Base-by-base conservation (phyloP, 2,329 filamentous ascomycete species). In the Cercospora sojina region DNA sequence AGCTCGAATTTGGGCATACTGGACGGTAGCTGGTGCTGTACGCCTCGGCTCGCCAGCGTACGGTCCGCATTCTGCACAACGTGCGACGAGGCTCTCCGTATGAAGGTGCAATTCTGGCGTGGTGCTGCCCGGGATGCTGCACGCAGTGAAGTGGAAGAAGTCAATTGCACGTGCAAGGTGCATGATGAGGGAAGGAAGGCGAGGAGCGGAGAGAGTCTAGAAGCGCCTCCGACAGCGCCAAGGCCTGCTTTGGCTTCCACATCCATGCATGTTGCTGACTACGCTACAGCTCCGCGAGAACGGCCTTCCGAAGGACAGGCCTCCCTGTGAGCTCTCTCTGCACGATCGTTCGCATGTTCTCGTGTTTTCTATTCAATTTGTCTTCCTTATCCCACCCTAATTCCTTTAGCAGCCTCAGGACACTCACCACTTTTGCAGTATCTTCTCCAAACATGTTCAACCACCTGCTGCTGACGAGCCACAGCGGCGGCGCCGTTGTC, bases 401-500 rank as follows among this genome's bases (percentile, higher is more conserved):
- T 5, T 47, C 5, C 31, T 47, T 63, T 29, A 63, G 20, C 29
- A 43, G 20, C n/a, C 27, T 35, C n/a, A 63, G 27, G 20, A 63
- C 27, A 12, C 60, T 10, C 1, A 63, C 49, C 10, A 56, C 49
- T 18, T 56, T 29, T 9, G n/a, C 49, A 12, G 49, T 10, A 7
- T 63, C 49, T n/a, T 63, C 60, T 10, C 60, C 47, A 6, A 29
- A 49, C 49, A 56, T 56, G 10, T 55, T 31, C 25, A 63, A 18
- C 49, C 29, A 63, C 6, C 60, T 63, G 8, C 32, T 3, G 47
- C 35, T 56, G 60, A 63, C 49, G 13, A 56, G 32, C 60, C 60
- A 63, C n/a, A 56, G 35, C 12, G 60, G 60, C 18, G 60, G 60
- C 20, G 60, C 60, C 18, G 60, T 53, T 12, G 60, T 16, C 27